Conservation (phyloP, 75 land plant species). For the Isoetes taiwanensis region DNA sequence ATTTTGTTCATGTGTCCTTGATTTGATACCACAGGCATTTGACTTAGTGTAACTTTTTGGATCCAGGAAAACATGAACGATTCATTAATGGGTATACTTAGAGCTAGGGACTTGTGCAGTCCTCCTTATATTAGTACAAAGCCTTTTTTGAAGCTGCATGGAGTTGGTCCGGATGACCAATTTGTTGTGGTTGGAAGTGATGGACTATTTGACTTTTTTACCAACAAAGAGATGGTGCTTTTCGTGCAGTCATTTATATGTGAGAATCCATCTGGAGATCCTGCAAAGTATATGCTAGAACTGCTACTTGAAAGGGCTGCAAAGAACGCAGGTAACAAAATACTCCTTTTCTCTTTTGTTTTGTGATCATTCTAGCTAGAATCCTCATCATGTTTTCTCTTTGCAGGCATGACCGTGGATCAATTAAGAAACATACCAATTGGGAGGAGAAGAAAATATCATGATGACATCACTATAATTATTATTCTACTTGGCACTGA, state of each 20-base stretch:
- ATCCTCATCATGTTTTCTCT: neutral
- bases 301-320: conserved; percentile 72
- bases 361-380: too few species aligned
- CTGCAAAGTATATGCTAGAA: conserved; percentile 71
- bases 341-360: too few species aligned
- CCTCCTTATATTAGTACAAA: conserved; percentile 52
- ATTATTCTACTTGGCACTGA: conserved; percentile 43
- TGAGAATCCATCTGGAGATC: conserved; percentile 51
- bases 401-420: conserved; percentile 45
- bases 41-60: too few species aligned
- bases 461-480: conserved; percentile 68
- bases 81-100: conserved; percentile 54
- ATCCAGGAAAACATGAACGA: conserved; percentile 68
- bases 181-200: conserved; percentile 78
- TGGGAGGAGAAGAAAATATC: conserved; percentile 52
- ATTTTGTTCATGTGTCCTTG: too few species aligned
- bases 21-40: too few species aligned
- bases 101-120: too few species aligned
- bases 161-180: conserved; percentile 35
- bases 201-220: conserved; percentile 85
- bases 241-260: conserved; percentile 39
- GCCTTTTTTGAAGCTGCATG: conserved; percentile 44
- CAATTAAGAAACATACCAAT: conserved; percentile 46
- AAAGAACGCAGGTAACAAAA: conserved; percentile 61
- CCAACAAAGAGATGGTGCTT: conserved; percentile 56